These are phyloP conservation scores for Cercospora citrullina DNA, from an alignment of 2,329 filamentous ascomycete species.

Conservation along the genomic window DNA sequence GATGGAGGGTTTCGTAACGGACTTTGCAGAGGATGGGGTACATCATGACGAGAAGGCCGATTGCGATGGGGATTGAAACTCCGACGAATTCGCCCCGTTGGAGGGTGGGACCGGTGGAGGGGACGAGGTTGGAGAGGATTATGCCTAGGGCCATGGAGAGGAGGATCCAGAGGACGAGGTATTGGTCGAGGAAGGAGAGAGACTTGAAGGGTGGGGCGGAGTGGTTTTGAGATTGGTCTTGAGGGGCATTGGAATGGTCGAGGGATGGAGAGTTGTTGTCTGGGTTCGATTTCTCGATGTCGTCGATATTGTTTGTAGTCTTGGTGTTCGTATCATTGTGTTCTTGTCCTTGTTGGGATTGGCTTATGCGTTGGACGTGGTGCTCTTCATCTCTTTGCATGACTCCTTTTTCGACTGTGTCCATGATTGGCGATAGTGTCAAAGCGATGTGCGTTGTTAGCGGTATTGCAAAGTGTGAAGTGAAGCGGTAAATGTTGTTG, in stretches of 20 bases:
- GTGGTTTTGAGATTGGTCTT: background rate
- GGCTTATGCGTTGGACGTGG: background rate
- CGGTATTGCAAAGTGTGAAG: background rate
- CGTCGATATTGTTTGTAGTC: background rate
- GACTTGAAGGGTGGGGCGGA: constrained; percentile 38
- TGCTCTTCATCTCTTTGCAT: constrained; percentile 19
- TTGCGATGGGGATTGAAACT: constrained; percentile 64
- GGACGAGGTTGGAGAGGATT: constrained; percentile 73
- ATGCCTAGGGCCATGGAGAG: constrained; percentile 76
- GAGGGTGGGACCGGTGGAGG: constrained; percentile 60
- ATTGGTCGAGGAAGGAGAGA: constrained; percentile 48
- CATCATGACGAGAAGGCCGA: constrained; percentile 89
- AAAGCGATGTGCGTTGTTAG: background rate
- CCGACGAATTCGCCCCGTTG: constrained; percentile 72
- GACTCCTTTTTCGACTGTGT: constrained; percentile 26
- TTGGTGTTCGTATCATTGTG: background rate
- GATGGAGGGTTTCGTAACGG: constrained; percentile 71
- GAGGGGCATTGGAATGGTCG: background rate
- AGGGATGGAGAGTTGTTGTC: background rate
- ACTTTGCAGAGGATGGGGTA: constrained; percentile 90
- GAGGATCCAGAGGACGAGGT: constrained; percentile 64
- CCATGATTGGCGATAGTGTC: constrained; percentile 11
- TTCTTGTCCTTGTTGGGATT: background rate
- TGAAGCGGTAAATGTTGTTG: background rate
- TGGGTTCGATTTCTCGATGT: background rate